These are phyloP conservation scores for Trichoderma hamatum DNA, from an alignment of 2,329 filamentous ascomycete genomes.

Conservation along the genomic window DNA sequence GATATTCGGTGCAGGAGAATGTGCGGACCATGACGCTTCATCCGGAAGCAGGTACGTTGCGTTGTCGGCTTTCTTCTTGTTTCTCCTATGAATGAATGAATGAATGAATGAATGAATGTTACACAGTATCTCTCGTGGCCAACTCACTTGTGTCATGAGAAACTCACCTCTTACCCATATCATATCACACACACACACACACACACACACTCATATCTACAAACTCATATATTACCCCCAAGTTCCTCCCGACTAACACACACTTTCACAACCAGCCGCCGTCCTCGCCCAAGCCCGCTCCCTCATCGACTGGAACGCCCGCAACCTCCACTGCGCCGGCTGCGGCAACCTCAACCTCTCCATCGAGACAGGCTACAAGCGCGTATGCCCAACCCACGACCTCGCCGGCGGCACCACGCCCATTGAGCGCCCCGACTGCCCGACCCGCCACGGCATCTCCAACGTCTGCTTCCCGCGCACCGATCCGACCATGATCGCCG, in stretches of 20 bases:
- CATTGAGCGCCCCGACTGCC: constrained; percentile 68
- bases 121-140: not conserved
- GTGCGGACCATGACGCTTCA: constrained; percentile 64
- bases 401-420: constrained; percentile 50
- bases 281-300: constrained; percentile 89
- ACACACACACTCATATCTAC: too few relatives aligned
- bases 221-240: too few relatives aligned
- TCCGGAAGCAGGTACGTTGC: constrained; percentile 59
- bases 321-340: constrained; percentile 88
- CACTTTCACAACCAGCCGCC: constrained; percentile 61
- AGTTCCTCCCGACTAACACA: not conserved
- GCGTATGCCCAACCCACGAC: constrained; percentile 75
- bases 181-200: too few relatives aligned
- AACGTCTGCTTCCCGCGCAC: constrained; percentile 92
- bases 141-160: not conserved
- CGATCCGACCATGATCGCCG: constrained; percentile 94
- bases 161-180: not conserved
- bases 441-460: constrained; percentile 80
- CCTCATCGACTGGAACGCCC: constrained; percentile 89
- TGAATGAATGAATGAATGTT: not conserved
- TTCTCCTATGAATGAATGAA: too few relatives aligned
- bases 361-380: constrained; percentile 78
- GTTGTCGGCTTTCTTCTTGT: not conserved
- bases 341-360: constrained; percentile 84
- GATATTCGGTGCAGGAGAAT: constrained; percentile 67